phyloP scores from a whole-genome alignment of 768 basidiomycete species.

The Mycena metata region DNA sequence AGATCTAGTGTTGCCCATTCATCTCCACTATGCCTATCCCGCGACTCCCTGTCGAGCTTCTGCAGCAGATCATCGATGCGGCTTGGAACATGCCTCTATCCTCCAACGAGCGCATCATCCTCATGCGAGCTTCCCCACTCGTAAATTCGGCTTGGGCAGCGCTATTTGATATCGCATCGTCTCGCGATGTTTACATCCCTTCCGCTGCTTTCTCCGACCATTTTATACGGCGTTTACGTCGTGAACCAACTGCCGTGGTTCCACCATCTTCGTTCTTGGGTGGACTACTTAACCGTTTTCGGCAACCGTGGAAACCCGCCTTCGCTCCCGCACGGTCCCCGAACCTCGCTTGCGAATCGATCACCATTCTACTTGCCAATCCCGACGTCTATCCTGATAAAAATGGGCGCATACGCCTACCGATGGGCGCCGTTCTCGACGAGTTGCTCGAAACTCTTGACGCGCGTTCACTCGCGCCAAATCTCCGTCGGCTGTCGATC shows the following conservation, averaged over 20 bases:
- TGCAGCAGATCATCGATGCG: constrained; percentile 32
- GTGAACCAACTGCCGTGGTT: neutral
- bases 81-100: constrained; percentile 39
- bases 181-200: constrained; percentile 39
- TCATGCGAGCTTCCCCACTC: constrained; percentile 39
- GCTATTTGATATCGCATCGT: constrained; percentile 30
- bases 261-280: neutral
- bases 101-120: constrained; percentile 30
- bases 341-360: constrained; percentile 21
- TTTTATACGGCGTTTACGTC: constrained; percentile 18
- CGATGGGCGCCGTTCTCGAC: constrained; percentile 29
- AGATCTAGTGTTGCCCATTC: neutral
- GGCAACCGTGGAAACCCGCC: neutral
- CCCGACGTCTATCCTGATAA: neutral
- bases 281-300: neutral
- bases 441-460: constrained; percentile 22
- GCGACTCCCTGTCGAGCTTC: constrained; percentile 39
- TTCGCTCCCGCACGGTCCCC: constrained; percentile 3
- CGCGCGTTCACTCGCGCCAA: constrained; percentile 21
- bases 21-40: constrained; percentile 5
- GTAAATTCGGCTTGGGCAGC: constrained; percentile 42
- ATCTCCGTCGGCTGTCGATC: constrained; percentile 28
- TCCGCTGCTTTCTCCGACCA: constrained; percentile 35
- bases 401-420: neutral
- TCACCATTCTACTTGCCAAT: constrained; percentile 30